These are phyloP conservation scores for Trichophyton schoenleinii DNA, from an alignment of 2,329 filamentous ascomycete genomes.

Conservation along the genomic window DNA sequence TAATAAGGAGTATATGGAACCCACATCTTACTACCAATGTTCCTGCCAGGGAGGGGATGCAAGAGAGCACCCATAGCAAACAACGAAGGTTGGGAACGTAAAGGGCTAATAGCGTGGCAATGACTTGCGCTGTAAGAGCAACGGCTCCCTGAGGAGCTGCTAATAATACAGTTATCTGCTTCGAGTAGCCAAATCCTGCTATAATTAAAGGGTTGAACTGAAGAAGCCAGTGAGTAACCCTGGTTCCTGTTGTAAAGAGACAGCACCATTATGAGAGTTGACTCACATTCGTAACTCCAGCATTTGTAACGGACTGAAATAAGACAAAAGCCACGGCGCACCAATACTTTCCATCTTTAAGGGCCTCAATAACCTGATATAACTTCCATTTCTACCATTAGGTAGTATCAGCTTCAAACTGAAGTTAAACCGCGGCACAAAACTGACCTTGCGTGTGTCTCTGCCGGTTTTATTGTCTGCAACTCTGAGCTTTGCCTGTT, in stretches of 20 bases:
- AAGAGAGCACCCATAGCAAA: not conserved
- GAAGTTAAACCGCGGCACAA: not conserved
- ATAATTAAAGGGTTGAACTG: not conserved
- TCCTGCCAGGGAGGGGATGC: not conserved
- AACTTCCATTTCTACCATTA: not conserved
- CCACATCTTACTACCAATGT: not conserved
- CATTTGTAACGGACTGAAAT: not conserved
- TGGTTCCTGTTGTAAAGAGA: not conserved
- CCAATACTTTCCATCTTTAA: not conserved
- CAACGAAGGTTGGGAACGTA: not conserved
- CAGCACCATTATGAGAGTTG: not conserved
- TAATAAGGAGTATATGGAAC: not conserved
- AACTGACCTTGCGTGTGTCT: not conserved
- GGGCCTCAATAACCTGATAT: not conserved
- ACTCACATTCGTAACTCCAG: not conserved
- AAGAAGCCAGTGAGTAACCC: not conserved
- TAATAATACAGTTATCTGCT: not conserved
- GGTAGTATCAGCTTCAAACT: not conserved
- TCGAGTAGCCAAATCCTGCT: not conserved
- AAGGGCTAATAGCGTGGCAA: not conserved
- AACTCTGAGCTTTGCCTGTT: not conserved
- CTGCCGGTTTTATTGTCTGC: not conserved
- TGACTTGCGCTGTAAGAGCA: not conserved
- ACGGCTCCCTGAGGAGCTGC: not conserved
- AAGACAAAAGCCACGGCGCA: not conserved